Evolutionary conservation across 2,329 filamentous ascomycete species (phyloP), one percentile per base, ranked within the genome.

Genomic region (Cladosporium sp.): DNA sequence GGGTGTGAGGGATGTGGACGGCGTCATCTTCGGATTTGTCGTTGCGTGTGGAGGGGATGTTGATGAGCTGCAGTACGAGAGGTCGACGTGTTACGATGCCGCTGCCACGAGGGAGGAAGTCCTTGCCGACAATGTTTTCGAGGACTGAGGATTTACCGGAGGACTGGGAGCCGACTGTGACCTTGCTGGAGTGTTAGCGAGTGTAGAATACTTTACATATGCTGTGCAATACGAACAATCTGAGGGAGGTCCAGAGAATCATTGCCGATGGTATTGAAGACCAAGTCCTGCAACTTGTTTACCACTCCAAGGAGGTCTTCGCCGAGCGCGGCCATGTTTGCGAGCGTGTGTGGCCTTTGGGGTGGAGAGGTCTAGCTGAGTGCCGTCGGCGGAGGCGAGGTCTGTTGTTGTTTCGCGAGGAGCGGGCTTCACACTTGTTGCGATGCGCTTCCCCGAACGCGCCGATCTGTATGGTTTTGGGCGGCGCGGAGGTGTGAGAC

Each of bases 201-300:
- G 26, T 26, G 49, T 23, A 28, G 2, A 68, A 33, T 31, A 35
- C 33, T 65, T 52, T 11, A 55, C 11, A 50, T 50, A 31, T 14
- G n/a, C 40, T 49, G 44, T n/a, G 40, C n/a, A 16, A 70, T 69
- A 83, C 88, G 77, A 89, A 97, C 95, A 85, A 99, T 99, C 82
- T 99, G 95, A 66, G 95, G 95, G 66, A 99, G 84, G 81, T 99
- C 95, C 68, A 99, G 86, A 62, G 94, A 98, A 80, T 99, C 95
- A 83, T 93, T 98, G 80, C 95, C 95, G 80, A 99, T 99, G 72
- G 95, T 99, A 83, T 99, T 99, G 85, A 99, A 99, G 76, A 99
- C 95, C 76, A 99, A 83, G 80, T 98, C 95, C 81, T 99, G 95
- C 76, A 99, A 86, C 85, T 96, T 96, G 85, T 99, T 99, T 82